These are phyloP conservation scores for Solanum arcanum DNA, from an alignment of 257 asterid species.

Conservation along the genomic window DNA sequence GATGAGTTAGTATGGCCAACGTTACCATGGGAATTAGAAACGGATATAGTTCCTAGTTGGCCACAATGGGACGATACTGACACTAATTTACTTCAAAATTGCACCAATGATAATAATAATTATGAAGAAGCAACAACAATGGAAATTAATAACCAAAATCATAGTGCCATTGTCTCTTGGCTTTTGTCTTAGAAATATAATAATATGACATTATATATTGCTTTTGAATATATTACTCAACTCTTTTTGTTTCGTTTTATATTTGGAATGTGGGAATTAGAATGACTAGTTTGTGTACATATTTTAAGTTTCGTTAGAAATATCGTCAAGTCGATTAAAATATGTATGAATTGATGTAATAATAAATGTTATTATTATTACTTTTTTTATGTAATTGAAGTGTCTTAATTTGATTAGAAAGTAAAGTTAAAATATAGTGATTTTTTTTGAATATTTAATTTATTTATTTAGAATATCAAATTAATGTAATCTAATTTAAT, in stretches of 20 bases:
- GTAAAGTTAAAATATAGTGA: no score
- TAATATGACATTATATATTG: not conserved
- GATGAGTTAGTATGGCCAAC: not conserved
- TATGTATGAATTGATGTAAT: not conserved
- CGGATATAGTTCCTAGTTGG: not conserved
- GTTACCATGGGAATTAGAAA: not conserved
- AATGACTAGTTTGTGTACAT: not conserved
- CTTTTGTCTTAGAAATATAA: conserved; percentile 5
- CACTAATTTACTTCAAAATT: not conserved
- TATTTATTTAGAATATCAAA: no score
- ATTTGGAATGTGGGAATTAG: not conserved
- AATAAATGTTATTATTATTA: no score
- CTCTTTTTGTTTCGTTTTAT: no score
- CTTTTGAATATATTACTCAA: not conserved
- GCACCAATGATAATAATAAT: not conserved
- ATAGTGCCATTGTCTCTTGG: conserved; percentile 41
- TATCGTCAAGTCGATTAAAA: not conserved
- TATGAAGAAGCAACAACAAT: not conserved
- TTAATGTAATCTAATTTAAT: no score
- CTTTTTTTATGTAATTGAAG: no score
- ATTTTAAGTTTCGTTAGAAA: not conserved
- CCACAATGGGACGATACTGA: conserved; percentile 24
- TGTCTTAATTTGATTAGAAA: no score
- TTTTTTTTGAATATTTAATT: fast-evolving
- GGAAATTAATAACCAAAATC: conserved; percentile 10